These are phyloP conservation scores for Cutaneotrichosporon spelunceum DNA, from an alignment of 1,284 basidiomycete genomes.

Conservation along the genomic window DNA sequence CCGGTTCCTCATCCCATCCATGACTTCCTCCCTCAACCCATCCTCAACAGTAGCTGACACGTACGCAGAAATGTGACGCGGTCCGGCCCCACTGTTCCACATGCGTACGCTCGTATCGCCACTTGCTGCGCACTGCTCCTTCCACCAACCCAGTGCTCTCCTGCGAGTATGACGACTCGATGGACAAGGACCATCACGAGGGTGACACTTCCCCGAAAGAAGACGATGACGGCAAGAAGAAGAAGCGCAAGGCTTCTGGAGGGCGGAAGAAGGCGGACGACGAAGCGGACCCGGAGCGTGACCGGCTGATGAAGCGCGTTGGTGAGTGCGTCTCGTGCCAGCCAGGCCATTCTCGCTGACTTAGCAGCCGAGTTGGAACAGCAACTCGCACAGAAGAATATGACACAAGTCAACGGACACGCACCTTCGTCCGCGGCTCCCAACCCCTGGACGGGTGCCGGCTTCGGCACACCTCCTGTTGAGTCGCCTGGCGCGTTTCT, in stretches of 20 bases:
- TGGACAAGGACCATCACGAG: conserved; percentile 16
- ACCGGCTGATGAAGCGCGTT: conserved; percentile 38
- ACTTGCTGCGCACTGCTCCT: conserved; percentile 41
- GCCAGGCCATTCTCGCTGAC: conserved; percentile 1
- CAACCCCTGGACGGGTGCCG: not conserved
- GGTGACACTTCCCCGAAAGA: conserved; percentile 15
- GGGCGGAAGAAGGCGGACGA: conserved; percentile 30
- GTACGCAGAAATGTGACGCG: conserved; percentile 47
- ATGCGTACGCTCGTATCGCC: conserved; percentile 46
- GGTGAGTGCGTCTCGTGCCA: conserved; percentile 26
- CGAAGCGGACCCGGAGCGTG: conserved; percentile 35
- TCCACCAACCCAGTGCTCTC: conserved; percentile 37
- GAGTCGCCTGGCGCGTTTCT: conserved; percentile 44
- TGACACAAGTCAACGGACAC: not conserved
- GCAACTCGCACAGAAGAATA: conserved; percentile 5
- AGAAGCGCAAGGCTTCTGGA: conserved; percentile 36
- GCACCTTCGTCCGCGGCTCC: not conserved
- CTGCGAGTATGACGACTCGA: conserved; percentile 47
- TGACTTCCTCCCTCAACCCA: not conserved
- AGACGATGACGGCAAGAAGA: conserved; percentile 31
- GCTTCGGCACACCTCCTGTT: not conserved
- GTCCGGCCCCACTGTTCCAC: conserved; percentile 48
- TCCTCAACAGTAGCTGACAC: conserved; percentile 7
- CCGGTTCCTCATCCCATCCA: not conserved
- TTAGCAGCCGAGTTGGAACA: conserved; percentile 26